Evolutionary conservation across 179 eudicot genomes (phyloP).

Genomic region (Spinacia oleracea): DNA sequence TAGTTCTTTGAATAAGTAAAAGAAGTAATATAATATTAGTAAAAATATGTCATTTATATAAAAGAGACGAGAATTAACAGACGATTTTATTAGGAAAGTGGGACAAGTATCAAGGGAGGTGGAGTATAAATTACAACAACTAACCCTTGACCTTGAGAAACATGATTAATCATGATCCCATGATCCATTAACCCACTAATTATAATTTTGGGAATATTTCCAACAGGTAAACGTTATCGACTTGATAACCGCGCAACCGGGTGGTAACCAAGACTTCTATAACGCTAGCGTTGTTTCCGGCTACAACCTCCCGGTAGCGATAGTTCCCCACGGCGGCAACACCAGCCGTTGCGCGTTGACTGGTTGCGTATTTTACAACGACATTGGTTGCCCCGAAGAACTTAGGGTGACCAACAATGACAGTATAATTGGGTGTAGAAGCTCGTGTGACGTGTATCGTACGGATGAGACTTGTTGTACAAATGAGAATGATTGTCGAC

Average conservation of each 20-base stretch:
- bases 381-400: constrained; percentile 10
- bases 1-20: too few relatives aligned
- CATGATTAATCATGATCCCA: too few relatives aligned
- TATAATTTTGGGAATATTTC: too few relatives aligned
- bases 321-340: constrained; percentile 11
- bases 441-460: constrained; percentile 23
- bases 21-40: too few relatives aligned
- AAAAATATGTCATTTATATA: too few relatives aligned
- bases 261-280: neutral
- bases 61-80: too few relatives aligned
- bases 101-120: too few relatives aligned
- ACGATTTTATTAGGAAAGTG: too few relatives aligned
- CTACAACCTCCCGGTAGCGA: constrained; percentile 25
- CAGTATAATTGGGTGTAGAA: constrained; percentile 22
- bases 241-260: neutral
- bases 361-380: constrained; percentile 26
- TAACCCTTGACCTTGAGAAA: too few relatives aligned
- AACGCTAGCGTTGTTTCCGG: constrained; percentile 21
- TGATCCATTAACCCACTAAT: too few relatives aligned
- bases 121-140: too few relatives aligned
- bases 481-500: constrained; percentile 5
- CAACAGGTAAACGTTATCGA: too few relatives aligned
- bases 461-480: constrained; percentile 22
- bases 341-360: neutral
- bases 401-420: neutral